Conservation (phyloP, 106 monocot genomes). For the Dioscorea dumetorum region DNA sequence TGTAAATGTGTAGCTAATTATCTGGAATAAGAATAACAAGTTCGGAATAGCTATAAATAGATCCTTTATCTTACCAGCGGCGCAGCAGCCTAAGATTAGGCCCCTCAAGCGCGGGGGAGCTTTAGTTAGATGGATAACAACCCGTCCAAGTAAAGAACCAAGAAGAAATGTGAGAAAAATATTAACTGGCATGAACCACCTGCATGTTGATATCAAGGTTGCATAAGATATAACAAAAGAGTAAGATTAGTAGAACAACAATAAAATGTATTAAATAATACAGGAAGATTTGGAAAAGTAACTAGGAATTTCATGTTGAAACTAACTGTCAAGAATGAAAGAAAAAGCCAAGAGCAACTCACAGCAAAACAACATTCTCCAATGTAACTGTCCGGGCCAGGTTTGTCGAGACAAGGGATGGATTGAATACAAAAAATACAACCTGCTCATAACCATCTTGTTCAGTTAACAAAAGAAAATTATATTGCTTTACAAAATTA, state of each 20-base stretch:
- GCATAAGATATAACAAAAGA: too few relatives aligned
- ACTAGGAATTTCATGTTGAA: too few relatives aligned
- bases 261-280: too few relatives aligned
- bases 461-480: neutral
- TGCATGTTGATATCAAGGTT: slow-evolving; percentile 14
- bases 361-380: slow-evolving; percentile 59
- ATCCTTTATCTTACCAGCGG: slow-evolving; percentile 52
- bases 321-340: neutral
- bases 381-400: slow-evolving; percentile 58
- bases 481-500: neutral
- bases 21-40: too few relatives aligned
- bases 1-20: too few relatives aligned
- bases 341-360: slow-evolving; percentile 23
- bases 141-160: slow-evolving; percentile 74
- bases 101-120: slow-evolving; percentile 48
- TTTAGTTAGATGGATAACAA: slow-evolving; percentile 55
- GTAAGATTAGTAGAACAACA: too few relatives aligned
- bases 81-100: slow-evolving; percentile 65
- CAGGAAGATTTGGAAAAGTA: neutral
- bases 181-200: slow-evolving; percentile 97
- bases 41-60: too few relatives aligned
- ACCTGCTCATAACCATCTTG: slow-evolving; percentile 24
- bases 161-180: slow-evolving; percentile 44
- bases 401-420: slow-evolving; percentile 54
- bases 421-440: slow-evolving; percentile 81